phyloP scores from a whole-genome alignment of 1,284 basidiomycete genomes.

The Porogramme epimiltina region DNA sequence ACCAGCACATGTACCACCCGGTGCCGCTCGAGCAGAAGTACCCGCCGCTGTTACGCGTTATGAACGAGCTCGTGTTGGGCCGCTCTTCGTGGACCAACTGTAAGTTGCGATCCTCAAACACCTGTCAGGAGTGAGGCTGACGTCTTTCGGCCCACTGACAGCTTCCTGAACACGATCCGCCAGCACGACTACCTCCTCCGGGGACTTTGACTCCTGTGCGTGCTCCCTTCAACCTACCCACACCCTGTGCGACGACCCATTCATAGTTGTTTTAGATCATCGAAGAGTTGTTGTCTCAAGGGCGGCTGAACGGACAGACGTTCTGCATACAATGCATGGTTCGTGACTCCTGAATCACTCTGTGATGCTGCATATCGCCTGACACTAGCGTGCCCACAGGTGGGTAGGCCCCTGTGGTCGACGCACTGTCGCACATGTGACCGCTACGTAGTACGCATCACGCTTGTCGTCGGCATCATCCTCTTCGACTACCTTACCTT shows the following conservation, averaged over 20 bases:
- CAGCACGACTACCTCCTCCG: slow-evolving; percentile 84
- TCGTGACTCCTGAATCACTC: neutral
- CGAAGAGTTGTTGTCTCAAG: slow-evolving; percentile 87
- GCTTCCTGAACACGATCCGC: slow-evolving; percentile 72
- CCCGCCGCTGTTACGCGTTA: slow-evolving; percentile 72
- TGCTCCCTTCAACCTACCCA: slow-evolving; percentile 18
- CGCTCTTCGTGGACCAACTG: slow-evolving; percentile 84
- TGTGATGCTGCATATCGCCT: neutral
- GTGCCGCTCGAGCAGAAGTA: slow-evolving; percentile 80
- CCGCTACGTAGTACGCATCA: slow-evolving; percentile 80
- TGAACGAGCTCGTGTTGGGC: slow-evolving; percentile 72
- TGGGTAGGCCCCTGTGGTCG: slow-evolving; percentile 88
- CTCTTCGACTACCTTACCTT: slow-evolving; percentile 84
- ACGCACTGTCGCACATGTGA: slow-evolving; percentile 96
- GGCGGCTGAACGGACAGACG: slow-evolving; percentile 90
- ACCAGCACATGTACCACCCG: slow-evolving; percentile 82
- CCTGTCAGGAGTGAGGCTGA: neutral
- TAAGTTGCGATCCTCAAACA: slow-evolving; percentile 45
- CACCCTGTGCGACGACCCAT: neutral
- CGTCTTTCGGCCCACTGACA: slow-evolving; percentile 22
- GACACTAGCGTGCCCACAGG: slow-evolving; percentile 40
- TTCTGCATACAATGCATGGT: slow-evolving; percentile 97
- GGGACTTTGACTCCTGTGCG: slow-evolving; percentile 90
- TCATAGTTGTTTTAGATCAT: slow-evolving; percentile 59
- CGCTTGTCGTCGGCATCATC: slow-evolving; percentile 80